Percentiles rank a stretch among this genome's conserved stretches.
These are phyloP conservation scores for Corrigiola litoralis DNA, from an alignment of 179 eudicot species.

Conservation along the genomic window DNA sequence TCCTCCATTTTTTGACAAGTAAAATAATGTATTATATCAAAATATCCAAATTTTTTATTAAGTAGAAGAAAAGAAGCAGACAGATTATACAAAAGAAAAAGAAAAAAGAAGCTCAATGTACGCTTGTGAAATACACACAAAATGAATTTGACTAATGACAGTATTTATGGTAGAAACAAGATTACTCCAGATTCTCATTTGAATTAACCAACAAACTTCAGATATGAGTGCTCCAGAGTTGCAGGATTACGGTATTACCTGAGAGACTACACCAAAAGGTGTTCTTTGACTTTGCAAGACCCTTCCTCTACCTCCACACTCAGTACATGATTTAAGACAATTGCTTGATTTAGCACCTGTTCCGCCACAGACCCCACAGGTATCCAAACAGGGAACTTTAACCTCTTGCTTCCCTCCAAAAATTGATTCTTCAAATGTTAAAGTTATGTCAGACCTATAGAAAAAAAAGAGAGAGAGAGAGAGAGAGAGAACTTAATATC, in stretches of 20 bases:
- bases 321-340: constrained; percentile 48
- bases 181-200: neutral
- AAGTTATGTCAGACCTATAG: constrained; percentile 53
- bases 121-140: too few relatives aligned
- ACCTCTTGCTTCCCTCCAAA: constrained; percentile 64
- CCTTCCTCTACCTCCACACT: constrained; percentile 85
- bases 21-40: too few relatives aligned
- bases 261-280: constrained; percentile 87
- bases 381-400: constrained; percentile 58
- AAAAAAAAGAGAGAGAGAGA: neutral
- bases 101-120: too few relatives aligned
- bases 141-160: too few relatives aligned
- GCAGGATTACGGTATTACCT: constrained; percentile 45
- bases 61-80: too few relatives aligned
- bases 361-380: constrained; percentile 70
- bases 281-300: constrained; percentile 67
- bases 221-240: neutral
- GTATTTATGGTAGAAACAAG: neutral
- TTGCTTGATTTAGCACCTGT: constrained; percentile 77
- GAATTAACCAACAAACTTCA: neutral
- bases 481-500: neutral
- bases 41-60: too few relatives aligned
- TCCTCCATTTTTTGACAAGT: too few relatives aligned
- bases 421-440: constrained; percentile 85
- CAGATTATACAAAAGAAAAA: too few relatives aligned